Evolutionary conservation across 208 protist species (phyloP).

Genomic region (Crithidia expoeki): DNA sequence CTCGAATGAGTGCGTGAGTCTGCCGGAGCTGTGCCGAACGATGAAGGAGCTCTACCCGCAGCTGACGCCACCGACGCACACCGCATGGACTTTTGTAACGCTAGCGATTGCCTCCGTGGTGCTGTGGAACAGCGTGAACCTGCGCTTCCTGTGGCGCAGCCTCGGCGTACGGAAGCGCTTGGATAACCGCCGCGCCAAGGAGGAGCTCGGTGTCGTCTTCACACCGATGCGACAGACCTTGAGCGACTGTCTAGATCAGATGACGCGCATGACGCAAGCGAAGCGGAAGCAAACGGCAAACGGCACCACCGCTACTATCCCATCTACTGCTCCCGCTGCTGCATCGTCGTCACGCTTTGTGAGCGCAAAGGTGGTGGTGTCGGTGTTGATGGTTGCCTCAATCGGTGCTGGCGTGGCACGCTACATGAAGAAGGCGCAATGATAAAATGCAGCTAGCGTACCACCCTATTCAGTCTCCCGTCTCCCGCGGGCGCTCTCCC

Average conservation of each 20-base stretch:
- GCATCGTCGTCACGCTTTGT: conserved; percentile 4
- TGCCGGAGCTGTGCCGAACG: conserved; percentile 68
- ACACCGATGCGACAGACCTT: conserved; percentile 83
- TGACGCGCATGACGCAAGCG: conserved; percentile 62
- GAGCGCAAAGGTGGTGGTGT: conserved; percentile 19
- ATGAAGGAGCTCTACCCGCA: conserved; percentile 82
- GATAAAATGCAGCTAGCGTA: neutral
- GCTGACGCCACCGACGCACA: conserved; percentile 77
- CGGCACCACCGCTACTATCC: neutral
- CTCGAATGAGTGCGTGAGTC: conserved; percentile 73
- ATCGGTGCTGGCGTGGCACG: conserved; percentile 19
- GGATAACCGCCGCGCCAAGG: conserved; percentile 55
- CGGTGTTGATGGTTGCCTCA: conserved; percentile 23
- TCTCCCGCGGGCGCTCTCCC: neutral
- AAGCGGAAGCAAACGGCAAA: conserved; percentile 25
- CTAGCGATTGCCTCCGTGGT: conserved; percentile 61
- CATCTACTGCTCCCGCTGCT: neutral
- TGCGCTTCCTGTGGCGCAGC: conserved; percentile 83
- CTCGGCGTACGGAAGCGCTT: conserved; percentile 81
- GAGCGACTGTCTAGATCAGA: conserved; percentile 65
- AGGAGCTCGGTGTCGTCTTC: conserved; percentile 71
- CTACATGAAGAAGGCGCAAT: conserved; percentile 17
- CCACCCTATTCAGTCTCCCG: neutral
- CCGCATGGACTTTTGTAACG: conserved; percentile 81
- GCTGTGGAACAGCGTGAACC: conserved; percentile 54